Percentiles rank a stretch among this genome's conserved stretches.
Evolutionary conservation across 768 basidiomycete genomes (phyloP).

Genomic region (Mrakia frigida): DNA sequence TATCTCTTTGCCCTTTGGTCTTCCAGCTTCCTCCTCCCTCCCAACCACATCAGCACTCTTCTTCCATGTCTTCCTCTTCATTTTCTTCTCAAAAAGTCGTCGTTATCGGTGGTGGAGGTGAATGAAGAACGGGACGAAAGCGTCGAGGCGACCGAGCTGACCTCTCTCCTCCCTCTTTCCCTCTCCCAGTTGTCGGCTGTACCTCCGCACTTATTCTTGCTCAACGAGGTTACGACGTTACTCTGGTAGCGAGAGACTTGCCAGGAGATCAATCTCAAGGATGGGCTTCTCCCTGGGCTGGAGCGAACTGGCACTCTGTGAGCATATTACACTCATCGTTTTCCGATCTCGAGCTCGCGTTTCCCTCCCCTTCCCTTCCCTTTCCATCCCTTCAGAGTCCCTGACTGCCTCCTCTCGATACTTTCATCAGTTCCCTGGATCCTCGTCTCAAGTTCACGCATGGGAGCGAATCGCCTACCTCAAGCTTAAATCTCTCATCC

Average conservation of each 20-base stretch:
- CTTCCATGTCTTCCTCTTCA: neutral
- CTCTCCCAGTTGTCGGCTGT: slow-evolving; percentile 4
- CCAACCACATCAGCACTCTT: neutral
- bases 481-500: slow-evolving; percentile 28
- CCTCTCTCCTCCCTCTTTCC: neutral
- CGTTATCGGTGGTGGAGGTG: slow-evolving; percentile 10
- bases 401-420: no score
- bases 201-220: slow-evolving; percentile 21
- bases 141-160: neutral
- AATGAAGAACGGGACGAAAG: neutral
- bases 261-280: neutral
- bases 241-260: slow-evolving; percentile 23
- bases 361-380: neutral
- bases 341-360: neutral
- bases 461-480: slow-evolving; percentile 26
- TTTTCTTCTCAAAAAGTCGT: slow-evolving; percentile 9
- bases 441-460: neutral
- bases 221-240: slow-evolving; percentile 25
- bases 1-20: neutral
- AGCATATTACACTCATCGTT: neutral
- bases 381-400: neutral
- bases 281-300: neutral
- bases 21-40: neutral
- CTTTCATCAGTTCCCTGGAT: neutral
- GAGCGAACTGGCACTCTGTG: slow-evolving; percentile 21